phyloP scores from a whole-genome alignment of 2,329 filamentous ascomycete species.

The Alternaria viburni region DNA sequence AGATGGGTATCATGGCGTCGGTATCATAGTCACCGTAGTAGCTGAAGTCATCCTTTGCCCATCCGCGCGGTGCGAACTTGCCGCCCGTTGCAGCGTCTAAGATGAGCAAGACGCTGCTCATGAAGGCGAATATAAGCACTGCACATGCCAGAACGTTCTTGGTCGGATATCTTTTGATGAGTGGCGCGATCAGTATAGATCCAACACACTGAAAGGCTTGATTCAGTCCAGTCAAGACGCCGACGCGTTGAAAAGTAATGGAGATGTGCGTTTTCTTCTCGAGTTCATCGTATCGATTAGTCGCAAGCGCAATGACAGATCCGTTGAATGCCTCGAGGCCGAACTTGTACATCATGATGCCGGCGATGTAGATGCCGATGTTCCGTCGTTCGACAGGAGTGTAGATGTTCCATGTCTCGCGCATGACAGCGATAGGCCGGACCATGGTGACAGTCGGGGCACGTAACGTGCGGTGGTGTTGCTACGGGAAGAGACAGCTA shows the following conservation, averaged over 20 bases:
- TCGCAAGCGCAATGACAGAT: conserved; percentile 57
- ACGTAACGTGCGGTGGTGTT: conserved; percentile 20
- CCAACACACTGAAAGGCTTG: conserved; percentile 60
- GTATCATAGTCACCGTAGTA: conserved; percentile 59
- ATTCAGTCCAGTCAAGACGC: conserved; percentile 57
- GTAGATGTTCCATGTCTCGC: conserved; percentile 45
- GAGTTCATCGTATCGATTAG: conserved; percentile 59
- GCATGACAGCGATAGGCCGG: conserved; percentile 29
- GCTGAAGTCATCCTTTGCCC: conserved; percentile 48
- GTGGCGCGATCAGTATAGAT: conserved; percentile 58
- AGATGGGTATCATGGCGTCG: conserved; percentile 59
- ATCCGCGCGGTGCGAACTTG: conserved; percentile 47
- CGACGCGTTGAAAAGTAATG: conserved; percentile 57
- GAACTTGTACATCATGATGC: conserved; percentile 62
- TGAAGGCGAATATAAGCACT: conserved; percentile 55
- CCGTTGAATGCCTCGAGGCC: conserved; percentile 60
- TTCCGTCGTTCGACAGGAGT: conserved; percentile 51
- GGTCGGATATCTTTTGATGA: conserved; percentile 58
- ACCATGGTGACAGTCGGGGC: conserved; percentile 21
- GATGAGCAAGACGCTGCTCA: conserved; percentile 57
- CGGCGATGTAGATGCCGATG: conserved; percentile 52
- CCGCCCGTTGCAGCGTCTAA: conserved; percentile 58
- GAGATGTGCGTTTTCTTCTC: conserved; percentile 39
- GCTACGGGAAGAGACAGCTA: conserved; percentile 22
- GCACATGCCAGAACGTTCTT: conserved; percentile 55